A percentile compares a stretch with the other conserved stretches of the same genome.
Evolutionary conservation across 805 yeast species (phyloP).

Genomic region (Yarrowia sp.): DNA sequence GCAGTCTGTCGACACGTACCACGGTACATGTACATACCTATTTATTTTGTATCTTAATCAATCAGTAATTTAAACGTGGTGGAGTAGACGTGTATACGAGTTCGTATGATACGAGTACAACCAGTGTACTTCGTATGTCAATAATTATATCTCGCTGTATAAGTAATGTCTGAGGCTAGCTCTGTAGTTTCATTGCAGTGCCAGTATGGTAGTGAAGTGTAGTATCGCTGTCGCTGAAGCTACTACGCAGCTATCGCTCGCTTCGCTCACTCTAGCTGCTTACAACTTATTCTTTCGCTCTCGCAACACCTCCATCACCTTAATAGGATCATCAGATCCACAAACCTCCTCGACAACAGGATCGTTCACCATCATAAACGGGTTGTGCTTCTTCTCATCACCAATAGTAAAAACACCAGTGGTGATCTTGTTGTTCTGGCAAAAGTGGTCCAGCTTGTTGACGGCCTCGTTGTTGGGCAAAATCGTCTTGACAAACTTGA

Average conservation of each 20-base stretch:
- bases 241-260: not conserved
- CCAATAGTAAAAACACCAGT: conserved; percentile 81
- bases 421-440: conserved; percentile 59
- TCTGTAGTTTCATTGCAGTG: too few species aligned
- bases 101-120: too few species aligned
- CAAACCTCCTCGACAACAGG: conserved; percentile 52
- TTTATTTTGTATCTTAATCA: too few species aligned
- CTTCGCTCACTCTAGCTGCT: too few species aligned
- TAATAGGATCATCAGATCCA: conserved; percentile 48
- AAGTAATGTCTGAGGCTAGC: too few species aligned
- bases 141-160: too few species aligned
- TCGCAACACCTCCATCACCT: conserved; percentile 71
- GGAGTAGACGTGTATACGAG: too few species aligned
- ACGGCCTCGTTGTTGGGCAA: conserved; percentile 51
- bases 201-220: too few species aligned
- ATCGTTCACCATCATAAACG: conserved; percentile 79
- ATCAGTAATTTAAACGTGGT: too few species aligned
- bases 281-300: conserved; percentile 60
- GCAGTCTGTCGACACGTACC: not conserved
- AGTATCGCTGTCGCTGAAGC: too few species aligned
- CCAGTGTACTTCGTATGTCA: too few species aligned
- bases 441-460: conserved; percentile 50
- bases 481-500: conserved; percentile 68
- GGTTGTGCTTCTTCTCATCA: conserved; percentile 80
- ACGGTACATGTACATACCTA: not conserved